phyloP scores from a whole-genome alignment of 345 rosid genomes.

The Ailanthus altissimus region DNA sequence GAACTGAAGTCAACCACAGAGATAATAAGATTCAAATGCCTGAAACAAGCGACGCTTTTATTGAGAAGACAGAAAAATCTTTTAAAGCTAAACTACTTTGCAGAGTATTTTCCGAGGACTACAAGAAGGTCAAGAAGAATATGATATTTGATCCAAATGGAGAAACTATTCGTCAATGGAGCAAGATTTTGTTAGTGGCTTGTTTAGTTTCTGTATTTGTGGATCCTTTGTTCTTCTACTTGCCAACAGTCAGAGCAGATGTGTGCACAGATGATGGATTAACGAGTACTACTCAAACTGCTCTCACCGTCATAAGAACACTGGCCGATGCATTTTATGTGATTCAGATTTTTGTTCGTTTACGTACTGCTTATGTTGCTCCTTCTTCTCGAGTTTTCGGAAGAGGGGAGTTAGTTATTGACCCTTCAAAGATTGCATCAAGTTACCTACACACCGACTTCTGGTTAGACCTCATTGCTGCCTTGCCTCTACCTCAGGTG shows the following conservation, averaged over 20 bases:
- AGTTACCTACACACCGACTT: conserved; percentile 14
- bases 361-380: conserved; percentile 21
- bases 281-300: not conserved
- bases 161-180: conserved; percentile 14
- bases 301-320: conserved; percentile 1
- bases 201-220: conserved; percentile 14
- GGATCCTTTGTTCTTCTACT: conserved; percentile 18
- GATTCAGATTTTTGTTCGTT: conserved; percentile 16
- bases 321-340: conserved; percentile 14
- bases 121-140: not conserved
- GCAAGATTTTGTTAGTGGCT: conserved; percentile 17
- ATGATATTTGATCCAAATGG: conserved; percentile 9
- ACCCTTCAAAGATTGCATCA: conserved; percentile 14
- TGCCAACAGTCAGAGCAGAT: not conserved
- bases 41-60: not conserved
- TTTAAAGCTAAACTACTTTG: conserved; percentile 8
- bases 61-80: conserved; percentile 1
- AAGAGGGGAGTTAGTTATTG: too few relatives aligned
- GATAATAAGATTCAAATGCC: not conserved
- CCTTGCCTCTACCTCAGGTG: conserved; percentile 28
- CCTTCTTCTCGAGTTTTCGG: too few relatives aligned
- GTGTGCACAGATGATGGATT: conserved; percentile 13
- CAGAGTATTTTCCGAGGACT: conserved; percentile 27
- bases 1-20: not conserved
- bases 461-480: conserved; percentile 17